phyloP scores from a whole-genome alignment of 805 yeast genomes.

The Diddensiella transvaalensis region DNA sequence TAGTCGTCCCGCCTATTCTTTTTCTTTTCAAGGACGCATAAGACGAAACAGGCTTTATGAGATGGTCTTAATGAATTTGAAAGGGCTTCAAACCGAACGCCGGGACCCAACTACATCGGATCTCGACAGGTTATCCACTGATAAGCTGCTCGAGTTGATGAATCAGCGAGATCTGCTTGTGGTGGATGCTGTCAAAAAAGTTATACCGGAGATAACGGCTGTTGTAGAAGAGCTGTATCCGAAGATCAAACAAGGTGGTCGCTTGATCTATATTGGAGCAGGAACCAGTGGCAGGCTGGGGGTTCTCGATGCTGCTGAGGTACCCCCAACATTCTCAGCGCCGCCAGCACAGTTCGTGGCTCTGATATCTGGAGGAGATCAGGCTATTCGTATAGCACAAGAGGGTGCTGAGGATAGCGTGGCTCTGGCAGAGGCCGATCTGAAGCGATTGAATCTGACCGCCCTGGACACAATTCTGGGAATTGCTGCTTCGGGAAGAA shows the following conservation, averaged over 20 bases:
- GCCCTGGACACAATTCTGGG: slow-evolving; percentile 27
- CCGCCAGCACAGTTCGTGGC: slow-evolving; percentile 26
- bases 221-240: slow-evolving; percentile 26
- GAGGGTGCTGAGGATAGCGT: slow-evolving; percentile 30
- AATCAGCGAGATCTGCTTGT: slow-evolving; percentile 22
- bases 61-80: slow-evolving; percentile 8
- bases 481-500: slow-evolving; percentile 32
- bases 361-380: slow-evolving; percentile 30
- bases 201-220: slow-evolving; percentile 19
- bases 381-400: slow-evolving; percentile 26
- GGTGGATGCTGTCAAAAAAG: slow-evolving; percentile 14
- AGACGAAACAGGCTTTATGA: too few relatives aligned
- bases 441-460: slow-evolving; percentile 19
- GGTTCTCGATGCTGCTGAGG: slow-evolving; percentile 28
- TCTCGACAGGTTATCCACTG: slow-evolving; percentile 22
- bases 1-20: background rate
- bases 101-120: slow-evolving; percentile 22
- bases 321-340: slow-evolving; percentile 31
- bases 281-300: slow-evolving; percentile 29
- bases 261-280: slow-evolving; percentile 31
- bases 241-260: slow-evolving; percentile 23
- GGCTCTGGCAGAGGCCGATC: slow-evolving; percentile 21
- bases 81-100: slow-evolving; percentile 24
- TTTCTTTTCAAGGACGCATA: background rate
- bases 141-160: slow-evolving; percentile 22